Evolutionary conservation across 148 eudicot species (phyloP).

Genomic region (Chenopodium album): DNA sequence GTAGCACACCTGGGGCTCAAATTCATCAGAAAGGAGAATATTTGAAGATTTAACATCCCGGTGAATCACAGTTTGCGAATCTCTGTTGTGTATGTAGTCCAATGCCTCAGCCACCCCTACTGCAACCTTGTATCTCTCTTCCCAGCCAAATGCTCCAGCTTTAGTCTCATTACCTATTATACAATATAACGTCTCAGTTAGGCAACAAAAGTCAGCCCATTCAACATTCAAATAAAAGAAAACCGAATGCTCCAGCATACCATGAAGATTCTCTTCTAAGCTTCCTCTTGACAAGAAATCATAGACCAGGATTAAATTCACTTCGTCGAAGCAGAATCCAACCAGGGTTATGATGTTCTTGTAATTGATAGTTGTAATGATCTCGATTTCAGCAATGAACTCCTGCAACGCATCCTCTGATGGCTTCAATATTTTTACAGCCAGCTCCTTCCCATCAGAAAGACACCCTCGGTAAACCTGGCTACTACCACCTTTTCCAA

Average conservation of each 20-base stretch:
- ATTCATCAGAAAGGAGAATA: constrained; percentile 73
- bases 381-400: constrained; percentile 75
- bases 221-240: not conserved
- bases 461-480: constrained; percentile 71
- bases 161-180: constrained; percentile 54
- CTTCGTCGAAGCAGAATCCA: constrained; percentile 76
- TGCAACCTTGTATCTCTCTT: constrained; percentile 78
- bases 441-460: constrained; percentile 82
- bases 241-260: constrained; percentile 30
- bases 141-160: constrained; percentile 61
- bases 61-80: constrained; percentile 67
- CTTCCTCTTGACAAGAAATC: constrained; percentile 81
- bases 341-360: constrained; percentile 76
- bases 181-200: not conserved
- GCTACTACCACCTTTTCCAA: constrained; percentile 92
- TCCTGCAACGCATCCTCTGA: constrained; percentile 67
- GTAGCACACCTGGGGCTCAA: constrained; percentile 73
- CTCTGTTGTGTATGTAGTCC: constrained; percentile 66
- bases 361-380: constrained; percentile 73
- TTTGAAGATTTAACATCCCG: constrained; percentile 93
- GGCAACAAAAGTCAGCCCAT: not conserved
- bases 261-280: constrained; percentile 86
- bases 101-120: constrained; percentile 91
- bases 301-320: constrained; percentile 63
- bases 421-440: constrained; percentile 81